Evolutionary conservation across 305 asterid genomes (phyloP), one percentile per base, ranked within the genome.

Genomic region (Plantago rigida): DNA sequence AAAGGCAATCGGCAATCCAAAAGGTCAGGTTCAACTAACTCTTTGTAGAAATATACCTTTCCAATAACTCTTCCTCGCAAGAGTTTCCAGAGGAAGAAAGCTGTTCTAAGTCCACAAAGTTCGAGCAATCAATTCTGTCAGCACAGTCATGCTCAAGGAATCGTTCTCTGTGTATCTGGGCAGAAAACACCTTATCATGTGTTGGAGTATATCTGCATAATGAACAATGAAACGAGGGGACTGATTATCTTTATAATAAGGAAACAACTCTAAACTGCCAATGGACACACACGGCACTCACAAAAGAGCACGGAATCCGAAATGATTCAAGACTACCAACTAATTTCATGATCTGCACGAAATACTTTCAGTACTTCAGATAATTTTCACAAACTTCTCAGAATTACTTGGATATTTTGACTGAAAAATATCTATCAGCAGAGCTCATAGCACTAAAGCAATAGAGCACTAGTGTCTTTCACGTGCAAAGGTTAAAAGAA

Each of bases 81-180:
- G 96, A 91, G 81, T 86, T 87, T 71, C 90, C 94, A 66, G 95
- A 82, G 51, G 98, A 91, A 65, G 98, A 91, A 50, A 91, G 79
- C 98, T 94, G 82, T 75, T 88, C 98, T 58, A 91, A 72, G 81
- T 91, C 95, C 46, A 91, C 86, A 72, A 91, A 91, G 75, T 91
- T 91, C 63, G 98, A 91, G 74, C 72, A 81, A 77, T 91, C 96
- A 69, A 73, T 71, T 42, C 81, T 65, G 62, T 91, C 96, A 13
- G 84, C 84, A 80, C 63, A 71, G 63, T 81, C 92, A 67, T 72
- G 81, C 65, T 87, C 85, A 51, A 78, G 72, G 68, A 66, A 71
- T 69, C 70, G 70, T 15, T 74, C 87, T 63, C 82, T 76, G 50
- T 78, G 87, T 65, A 79, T 73, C 51, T 84, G 83, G 54, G 71